Percentiles rank a stretch among this genome's conserved stretches.
Conservation (phyloP, 1,139 yeast genomes). For the Yamadazyma epiphylla region DNA sequence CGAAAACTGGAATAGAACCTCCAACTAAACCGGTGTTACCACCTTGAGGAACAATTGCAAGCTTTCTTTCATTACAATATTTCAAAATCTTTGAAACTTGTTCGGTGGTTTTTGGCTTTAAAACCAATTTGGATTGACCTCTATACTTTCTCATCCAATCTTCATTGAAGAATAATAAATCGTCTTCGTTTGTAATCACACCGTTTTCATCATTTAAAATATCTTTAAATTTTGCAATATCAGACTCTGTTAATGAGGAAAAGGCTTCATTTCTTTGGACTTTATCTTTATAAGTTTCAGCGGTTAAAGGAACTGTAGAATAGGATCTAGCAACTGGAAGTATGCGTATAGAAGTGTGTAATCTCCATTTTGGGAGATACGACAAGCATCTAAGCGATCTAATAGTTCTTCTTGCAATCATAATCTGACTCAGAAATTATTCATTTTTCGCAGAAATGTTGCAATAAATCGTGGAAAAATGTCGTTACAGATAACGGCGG, state of each 20-base stretch:
- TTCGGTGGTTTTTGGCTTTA: conserved; percentile 80
- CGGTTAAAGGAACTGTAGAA: conserved; percentile 53
- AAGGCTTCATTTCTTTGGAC: conserved; percentile 45
- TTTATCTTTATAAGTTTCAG: conserved; percentile 56
- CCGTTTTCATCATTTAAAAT: conserved; percentile 48
- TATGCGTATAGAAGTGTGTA: no score
- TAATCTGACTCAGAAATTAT: no score
- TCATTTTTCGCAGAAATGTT: no score
- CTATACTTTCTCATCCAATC: conserved; percentile 96
- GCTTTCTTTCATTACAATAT: conserved; percentile 72
- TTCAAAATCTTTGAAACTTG: conserved; percentile 75
- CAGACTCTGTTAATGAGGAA: conserved; percentile 49
- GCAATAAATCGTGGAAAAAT: no score
- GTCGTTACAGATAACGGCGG: no score
- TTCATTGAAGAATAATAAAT: conserved; percentile 71
- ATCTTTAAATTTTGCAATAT: conserved; percentile 58
- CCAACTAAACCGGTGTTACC: conserved; percentile 98
- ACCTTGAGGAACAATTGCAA: conserved; percentile 95
- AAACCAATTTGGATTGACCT: conserved; percentile 78
- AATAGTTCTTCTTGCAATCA: no score
- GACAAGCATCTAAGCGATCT: no score
- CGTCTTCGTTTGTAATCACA: conserved; percentile 54
- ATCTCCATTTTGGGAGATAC: no score
- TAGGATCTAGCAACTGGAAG: no score
- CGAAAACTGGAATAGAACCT: conserved; percentile 90